Evolutionary conservation across 1,284 basidiomycete species (phyloP).

Genomic region (Moniliella sp.): DNA sequence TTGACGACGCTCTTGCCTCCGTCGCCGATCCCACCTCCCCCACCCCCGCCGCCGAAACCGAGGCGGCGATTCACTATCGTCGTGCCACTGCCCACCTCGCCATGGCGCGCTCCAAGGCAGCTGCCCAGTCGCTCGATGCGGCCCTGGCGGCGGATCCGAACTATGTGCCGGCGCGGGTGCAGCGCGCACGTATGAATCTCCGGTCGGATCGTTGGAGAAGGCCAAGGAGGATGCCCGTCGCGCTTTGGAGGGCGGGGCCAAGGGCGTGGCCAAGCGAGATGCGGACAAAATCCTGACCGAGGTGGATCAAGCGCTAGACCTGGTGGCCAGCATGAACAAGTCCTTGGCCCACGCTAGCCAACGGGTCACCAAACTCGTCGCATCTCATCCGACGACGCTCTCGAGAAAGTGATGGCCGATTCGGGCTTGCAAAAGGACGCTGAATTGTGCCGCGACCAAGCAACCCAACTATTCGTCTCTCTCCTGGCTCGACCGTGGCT

Average conservation of each 20-base stretch:
- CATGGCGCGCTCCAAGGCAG: constrained; percentile 20
- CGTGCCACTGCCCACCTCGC: constrained; percentile 28
- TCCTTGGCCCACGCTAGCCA: constrained; percentile 2
- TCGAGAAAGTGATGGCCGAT: constrained; percentile 23
- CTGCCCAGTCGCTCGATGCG: constrained; percentile 18
- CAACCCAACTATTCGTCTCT: no score
- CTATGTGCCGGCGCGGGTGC: constrained; percentile 24
- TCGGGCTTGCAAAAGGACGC: no score
- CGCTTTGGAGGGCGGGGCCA: constrained; percentile 6
- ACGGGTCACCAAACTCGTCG: constrained; percentile 7
- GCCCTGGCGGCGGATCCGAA: constrained; percentile 19
- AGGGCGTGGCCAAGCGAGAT: constrained; percentile 1
- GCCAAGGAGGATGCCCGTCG: constrained; percentile 5
- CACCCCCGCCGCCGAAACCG: constrained; percentile 11
- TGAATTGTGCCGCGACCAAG: no score
- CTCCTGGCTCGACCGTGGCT: no score
- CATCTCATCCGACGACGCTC: not conserved
- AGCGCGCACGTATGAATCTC: constrained; percentile 18
- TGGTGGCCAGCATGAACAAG: constrained; percentile 1
- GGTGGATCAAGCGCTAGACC: constrained; percentile 1
- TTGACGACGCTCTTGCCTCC: constrained; percentile 8
- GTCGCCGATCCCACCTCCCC: constrained; percentile 15
- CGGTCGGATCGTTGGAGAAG: constrained; percentile 20
- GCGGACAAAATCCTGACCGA: constrained; percentile 1
- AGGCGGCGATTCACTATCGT: constrained; percentile 27